Evolutionary conservation across 306 rosid species (phyloP), one percentile per base, ranked within the genome.

Genomic region (Acacia confusa): DNA sequence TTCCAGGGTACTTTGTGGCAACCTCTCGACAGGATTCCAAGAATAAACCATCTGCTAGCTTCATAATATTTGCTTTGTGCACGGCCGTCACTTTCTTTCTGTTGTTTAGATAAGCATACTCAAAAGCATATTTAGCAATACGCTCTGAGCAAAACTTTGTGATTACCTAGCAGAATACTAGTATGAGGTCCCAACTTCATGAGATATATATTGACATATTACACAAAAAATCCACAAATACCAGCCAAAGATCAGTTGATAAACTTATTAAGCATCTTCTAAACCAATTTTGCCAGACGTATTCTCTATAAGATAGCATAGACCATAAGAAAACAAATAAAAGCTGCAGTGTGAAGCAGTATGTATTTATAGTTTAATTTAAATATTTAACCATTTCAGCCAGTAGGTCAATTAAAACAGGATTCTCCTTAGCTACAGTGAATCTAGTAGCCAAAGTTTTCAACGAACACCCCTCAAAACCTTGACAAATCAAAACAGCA

Each of bases 1-100:
- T 60, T 60, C 66, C 66, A 60, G 66, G 66, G 10, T 60, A 60
- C 17, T 60, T 60, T 27, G 66, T 60, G 16, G 66, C 66, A 24
- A 60, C 66, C 34, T 60, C 66, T 24, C 66, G 66, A 60, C 66
- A 60, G 4, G 66, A 60, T 60, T 60, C 66, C 66, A 60, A 60
- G 34, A 60, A 60, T 60, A 60, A 25, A 25, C 66, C 66, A 60
- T 60, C 66, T 25, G 66, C 66, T 13, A 60, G 34, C 66, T 60
- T 60, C 34, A 60, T 60, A 25, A 60, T 60, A 24, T 60, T 60
- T 60, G 66, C 66, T 60, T 60, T 60, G 66, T 60, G 66, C 17
- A 60, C 34, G 4, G 66, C 66, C 4, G 66, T 60, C 34, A 60
- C 66, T 24, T 24, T 60, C 34, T 60, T 60, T 60, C 66, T 60